Conservation (phyloP, 2,329 filamentous ascomycete species). For the Alternaria gaisen region DNA sequence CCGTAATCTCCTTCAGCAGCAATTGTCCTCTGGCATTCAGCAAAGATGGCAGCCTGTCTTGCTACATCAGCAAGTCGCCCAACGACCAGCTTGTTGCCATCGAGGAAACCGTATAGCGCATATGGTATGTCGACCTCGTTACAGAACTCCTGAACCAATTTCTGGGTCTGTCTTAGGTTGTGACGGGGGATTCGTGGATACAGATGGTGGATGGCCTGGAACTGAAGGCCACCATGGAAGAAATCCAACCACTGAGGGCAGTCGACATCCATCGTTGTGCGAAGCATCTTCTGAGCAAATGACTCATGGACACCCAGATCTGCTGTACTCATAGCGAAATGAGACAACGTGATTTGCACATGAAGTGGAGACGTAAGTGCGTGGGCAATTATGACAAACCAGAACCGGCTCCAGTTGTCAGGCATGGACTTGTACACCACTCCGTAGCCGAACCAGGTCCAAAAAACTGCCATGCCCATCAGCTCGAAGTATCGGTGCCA, state of each 20-base stretch:
- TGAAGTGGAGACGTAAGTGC: slow-evolving; percentile 73
- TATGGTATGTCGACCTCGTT: slow-evolving; percentile 71
- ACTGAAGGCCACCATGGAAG: slow-evolving; percentile 76
- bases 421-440: slow-evolving; percentile 69
- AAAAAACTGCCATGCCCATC: slow-evolving; percentile 70
- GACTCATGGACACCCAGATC: slow-evolving; percentile 71
- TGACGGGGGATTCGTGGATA: slow-evolving; percentile 74
- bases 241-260: slow-evolving; percentile 77
- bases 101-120: slow-evolving; percentile 67
- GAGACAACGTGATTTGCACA: slow-evolving; percentile 75
- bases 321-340: slow-evolving; percentile 75
- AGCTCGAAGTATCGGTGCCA: slow-evolving; percentile 74
- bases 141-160: slow-evolving; percentile 69
- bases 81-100: slow-evolving; percentile 68
- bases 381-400: slow-evolving; percentile 71
- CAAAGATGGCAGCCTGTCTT: slow-evolving; percentile 67
- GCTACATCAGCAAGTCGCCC: slow-evolving; percentile 66
- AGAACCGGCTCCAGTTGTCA: slow-evolving; percentile 64
- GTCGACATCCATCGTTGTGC: slow-evolving; percentile 78
- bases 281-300: slow-evolving; percentile 73
- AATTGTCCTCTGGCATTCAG: slow-evolving; percentile 62
- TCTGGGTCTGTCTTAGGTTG: slow-evolving; percentile 70
- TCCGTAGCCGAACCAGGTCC: slow-evolving; percentile 74
- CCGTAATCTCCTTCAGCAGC: slow-evolving; percentile 45
- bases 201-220: slow-evolving; percentile 75